These are phyloP conservation scores for Suhomyces bolitotheri DNA, from an alignment of 1,139 yeast genomes.

Conservation along the genomic window DNA sequence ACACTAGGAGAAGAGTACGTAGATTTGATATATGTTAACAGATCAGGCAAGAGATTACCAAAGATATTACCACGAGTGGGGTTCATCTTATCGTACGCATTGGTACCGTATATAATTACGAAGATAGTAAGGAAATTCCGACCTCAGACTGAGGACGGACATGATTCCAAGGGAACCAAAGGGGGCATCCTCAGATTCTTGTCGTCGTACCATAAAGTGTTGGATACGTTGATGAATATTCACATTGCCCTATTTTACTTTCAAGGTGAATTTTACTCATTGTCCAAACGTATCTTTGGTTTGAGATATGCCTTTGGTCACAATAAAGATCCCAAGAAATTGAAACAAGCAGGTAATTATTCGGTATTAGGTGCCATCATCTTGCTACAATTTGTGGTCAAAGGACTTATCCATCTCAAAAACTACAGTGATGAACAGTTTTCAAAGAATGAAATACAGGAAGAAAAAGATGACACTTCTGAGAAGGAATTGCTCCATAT, in stretches of 20 bases:
- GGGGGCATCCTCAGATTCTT: conserved; percentile 20
- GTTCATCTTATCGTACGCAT: conserved; percentile 54
- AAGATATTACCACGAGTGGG: conserved; percentile 46
- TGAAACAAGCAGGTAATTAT: conserved; percentile 58
- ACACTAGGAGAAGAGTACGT: conserved; percentile 95
- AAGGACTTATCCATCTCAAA: conserved; percentile 38
- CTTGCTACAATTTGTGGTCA: conserved; percentile 57
- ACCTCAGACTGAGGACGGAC: conserved; percentile 28
- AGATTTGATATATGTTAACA: conserved; percentile 69
- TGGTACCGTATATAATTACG: conserved; percentile 55
- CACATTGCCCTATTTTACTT: conserved; percentile 84
- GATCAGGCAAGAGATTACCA: conserved; percentile 54
- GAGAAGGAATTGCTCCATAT: conserved; percentile 1
- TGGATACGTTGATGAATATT: conserved; percentile 57
- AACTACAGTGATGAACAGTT: conserved; percentile 25
- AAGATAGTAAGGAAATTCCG: conserved; percentile 30
- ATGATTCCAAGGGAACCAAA: conserved; percentile 12
- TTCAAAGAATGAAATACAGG: conserved; percentile 4
- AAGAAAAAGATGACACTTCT: conserved; percentile 12
- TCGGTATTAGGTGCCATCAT: conserved; percentile 76
- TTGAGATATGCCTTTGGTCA: conserved; percentile 77
- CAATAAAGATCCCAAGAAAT: conserved; percentile 48
- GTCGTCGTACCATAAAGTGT: conserved; percentile 42
- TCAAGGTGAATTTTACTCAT: conserved; percentile 74
- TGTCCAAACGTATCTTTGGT: conserved; percentile 77